These are phyloP conservation scores for Geoglossum glabrum DNA, from an alignment of 495 filamentous ascomycete genomes.

Conservation along the genomic window DNA sequence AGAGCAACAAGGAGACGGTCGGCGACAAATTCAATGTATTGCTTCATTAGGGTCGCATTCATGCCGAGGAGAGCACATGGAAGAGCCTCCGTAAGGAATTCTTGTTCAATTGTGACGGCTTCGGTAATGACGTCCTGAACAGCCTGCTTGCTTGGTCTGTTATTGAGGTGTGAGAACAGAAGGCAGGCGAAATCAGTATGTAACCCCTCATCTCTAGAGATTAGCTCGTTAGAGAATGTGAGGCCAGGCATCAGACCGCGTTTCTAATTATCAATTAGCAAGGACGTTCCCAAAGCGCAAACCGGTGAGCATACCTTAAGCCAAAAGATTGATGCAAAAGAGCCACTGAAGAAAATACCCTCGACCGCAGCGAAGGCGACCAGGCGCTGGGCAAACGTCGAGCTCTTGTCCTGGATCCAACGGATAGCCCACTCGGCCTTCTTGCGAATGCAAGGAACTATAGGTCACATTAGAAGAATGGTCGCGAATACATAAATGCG, in stretches of 20 bases:
- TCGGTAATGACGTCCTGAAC: conserved; percentile 81
- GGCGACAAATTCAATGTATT: conserved; percentile 99
- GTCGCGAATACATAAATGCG: neutral
- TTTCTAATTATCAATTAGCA: conserved; percentile 30
- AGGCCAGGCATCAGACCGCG: conserved; percentile 96
- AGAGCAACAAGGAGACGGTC: conserved; percentile 83
- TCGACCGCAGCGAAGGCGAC: conserved; percentile 96
- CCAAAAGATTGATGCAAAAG: conserved; percentile 99
- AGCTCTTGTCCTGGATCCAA: conserved; percentile 84
- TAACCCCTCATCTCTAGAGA: conserved; percentile 97
- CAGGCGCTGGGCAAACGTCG: conserved; percentile 86
- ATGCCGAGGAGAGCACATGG: conserved; percentile 86
- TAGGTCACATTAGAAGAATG: conserved; percentile 15
- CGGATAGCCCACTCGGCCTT: conserved; percentile 95
- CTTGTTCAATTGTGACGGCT: conserved; percentile 85
- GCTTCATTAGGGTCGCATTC: conserved; percentile 94
- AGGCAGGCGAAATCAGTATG: conserved; percentile 98
- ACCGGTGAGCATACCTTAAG: conserved; percentile 33
- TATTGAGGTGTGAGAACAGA: conserved; percentile 84
- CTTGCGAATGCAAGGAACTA: conserved; percentile 84
- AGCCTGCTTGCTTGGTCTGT: conserved; percentile 62
- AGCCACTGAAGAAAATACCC: conserved; percentile 98
- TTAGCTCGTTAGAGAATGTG: conserved; percentile 98
- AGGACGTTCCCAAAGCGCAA: neutral
- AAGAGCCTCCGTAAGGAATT: conserved; percentile 92